Percentiles rank a stretch among this genome's conserved stretches.
phyloP scores from a whole-genome alignment of 768 basidiomycete genomes.

The Daedaleopsis nitida region DNA sequence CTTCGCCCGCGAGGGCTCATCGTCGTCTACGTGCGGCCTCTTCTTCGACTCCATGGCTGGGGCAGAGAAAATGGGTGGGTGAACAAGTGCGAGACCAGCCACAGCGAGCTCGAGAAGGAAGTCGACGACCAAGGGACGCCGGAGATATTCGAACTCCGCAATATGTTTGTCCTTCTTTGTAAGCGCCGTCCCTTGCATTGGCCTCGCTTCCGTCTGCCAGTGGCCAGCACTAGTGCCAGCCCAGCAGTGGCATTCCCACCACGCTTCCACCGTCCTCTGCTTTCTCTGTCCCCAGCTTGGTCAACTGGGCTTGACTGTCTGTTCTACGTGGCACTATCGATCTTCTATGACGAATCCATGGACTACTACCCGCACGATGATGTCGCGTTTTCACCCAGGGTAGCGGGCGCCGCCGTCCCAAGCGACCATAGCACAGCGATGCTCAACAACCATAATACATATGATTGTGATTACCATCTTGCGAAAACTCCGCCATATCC shows the following conservation, averaged over 20 bases:
- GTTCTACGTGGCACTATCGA: too few relatives aligned
- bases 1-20: constrained; percentile 26
- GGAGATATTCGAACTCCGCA: constrained; percentile 19
- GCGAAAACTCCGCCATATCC: too few relatives aligned
- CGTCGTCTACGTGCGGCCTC: constrained; percentile 29
- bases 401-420: too few relatives aligned
- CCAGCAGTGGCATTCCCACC: too few relatives aligned
- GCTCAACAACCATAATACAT: too few relatives aligned
- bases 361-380: too few relatives aligned
- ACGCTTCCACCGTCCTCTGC: background rate
- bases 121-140: constrained; percentile 19
- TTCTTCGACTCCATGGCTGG: constrained; percentile 29
- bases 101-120: constrained; percentile 17
- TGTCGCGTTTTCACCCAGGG: too few relatives aligned
- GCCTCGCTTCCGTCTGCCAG: background rate
- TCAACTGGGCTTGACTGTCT: too few relatives aligned
- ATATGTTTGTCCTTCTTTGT: constrained; percentile 16
- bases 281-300: background rate
- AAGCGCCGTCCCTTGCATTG: constrained; percentile 11
- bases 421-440: too few relatives aligned
- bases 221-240: too few relatives aligned
- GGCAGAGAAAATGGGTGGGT: background rate
- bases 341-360: too few relatives aligned
- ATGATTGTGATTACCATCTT: too few relatives aligned
- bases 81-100: constrained; percentile 8